Base-by-base conservation (phyloP, 1,284 basidiomycete species). In the Cryptococcus sp. region DNA sequence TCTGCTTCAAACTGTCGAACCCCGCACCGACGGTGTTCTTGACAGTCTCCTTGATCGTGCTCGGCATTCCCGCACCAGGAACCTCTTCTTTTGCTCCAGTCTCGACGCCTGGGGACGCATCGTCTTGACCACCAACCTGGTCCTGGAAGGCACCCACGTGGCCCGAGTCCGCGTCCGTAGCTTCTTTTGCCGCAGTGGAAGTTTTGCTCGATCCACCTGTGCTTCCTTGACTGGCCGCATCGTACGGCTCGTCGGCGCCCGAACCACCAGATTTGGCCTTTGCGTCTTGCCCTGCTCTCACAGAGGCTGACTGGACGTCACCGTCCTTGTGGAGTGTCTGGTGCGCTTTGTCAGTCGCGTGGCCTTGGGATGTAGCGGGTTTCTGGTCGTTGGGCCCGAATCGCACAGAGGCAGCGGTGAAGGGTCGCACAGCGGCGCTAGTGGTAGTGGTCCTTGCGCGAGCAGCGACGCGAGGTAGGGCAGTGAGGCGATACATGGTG, bases 41-140 rank as follows among this genome's bases (percentile, higher is more conserved):
- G 35, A 68, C 47, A 42, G 55, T 57, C 51, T 66, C 69, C 22
- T 27, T 43, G 30, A 62, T 56, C 22, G 55, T 60, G 8, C 30
- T 35, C 7, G 30, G 30, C 30, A 35, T 35, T 15, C 60, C 48
- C 17, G 47, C 69, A 13, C 60, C 61, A 3, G 65, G 60, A 5
- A 68, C 68, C 42, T 67, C 65, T 51, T 65, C 65, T 30, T 66
- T 63, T n/a, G 65, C 62, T 30, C 70, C 73, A 55, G 64, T 67
- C 45, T 57, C 54, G 19, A 67, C 71, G 11, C 63, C 66, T 0
- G 56, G 47, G 3, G 56, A 64, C 8, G 54, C 50, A 10, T 55
- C 60, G 61, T 60, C 54, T 65, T 75, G 66, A 58, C 70, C 66
- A 20, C 72, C 71, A 41, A 71, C 61, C 60, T 77, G 65, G 60